Conservation (phyloP, 176 grass and related monocot genomes). For the Alloteropsis semialata region DNA sequence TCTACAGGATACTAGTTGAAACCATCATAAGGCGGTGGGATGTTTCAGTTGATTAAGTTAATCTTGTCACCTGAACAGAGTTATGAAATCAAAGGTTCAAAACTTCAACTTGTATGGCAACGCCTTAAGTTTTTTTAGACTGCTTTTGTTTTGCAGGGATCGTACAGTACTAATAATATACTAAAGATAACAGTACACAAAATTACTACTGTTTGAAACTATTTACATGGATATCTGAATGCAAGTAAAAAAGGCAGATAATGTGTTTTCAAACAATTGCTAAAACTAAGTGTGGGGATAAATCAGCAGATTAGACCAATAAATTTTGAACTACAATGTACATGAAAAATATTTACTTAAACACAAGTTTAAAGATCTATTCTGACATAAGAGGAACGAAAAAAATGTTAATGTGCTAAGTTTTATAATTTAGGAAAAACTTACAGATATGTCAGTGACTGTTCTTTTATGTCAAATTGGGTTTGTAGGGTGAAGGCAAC, state of each 20-base stretch:
- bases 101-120: neutral
- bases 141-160: neutral
- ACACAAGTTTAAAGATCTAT: neutral
- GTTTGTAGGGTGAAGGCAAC: neutral
- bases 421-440: neutral
- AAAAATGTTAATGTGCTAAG: neutral
- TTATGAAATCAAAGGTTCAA: neutral
- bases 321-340: neutral
- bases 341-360: neutral
- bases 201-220: neutral
- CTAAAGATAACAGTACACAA: neutral
- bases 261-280: neutral
- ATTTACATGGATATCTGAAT: neutral
- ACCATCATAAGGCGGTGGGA: neutral
- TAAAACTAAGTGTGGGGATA: neutral
- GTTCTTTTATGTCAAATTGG: neutral
- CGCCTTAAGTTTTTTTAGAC: neutral
- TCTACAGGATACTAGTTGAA: neutral
- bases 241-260: neutral
- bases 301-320: neutral
- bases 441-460: slow-evolving; percentile 10
- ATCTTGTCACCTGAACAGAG: neutral
- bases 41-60: neutral
- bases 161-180: neutral
- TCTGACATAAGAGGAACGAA: neutral